Evolutionary conservation across 257 asterid species (phyloP).

Genomic region (Verbascum thapsus): DNA sequence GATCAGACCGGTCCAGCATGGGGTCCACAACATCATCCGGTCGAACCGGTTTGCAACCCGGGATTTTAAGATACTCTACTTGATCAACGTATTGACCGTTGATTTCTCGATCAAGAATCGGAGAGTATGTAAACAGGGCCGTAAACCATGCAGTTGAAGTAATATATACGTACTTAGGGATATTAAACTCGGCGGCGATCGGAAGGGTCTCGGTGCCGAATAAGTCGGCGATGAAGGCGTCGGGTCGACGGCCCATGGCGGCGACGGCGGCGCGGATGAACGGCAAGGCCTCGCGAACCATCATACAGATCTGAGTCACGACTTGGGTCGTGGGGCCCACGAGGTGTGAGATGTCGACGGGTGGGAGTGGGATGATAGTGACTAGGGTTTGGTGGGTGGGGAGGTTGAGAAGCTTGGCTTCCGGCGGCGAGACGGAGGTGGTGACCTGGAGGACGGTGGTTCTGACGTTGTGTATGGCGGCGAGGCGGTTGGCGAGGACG

Average conservation of each 20-base stretch:
- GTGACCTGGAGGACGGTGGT: constrained; percentile 50
- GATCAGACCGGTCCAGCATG: constrained; percentile 58
- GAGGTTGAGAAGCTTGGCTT: constrained; percentile 34
- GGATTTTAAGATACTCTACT: constrained; percentile 38
- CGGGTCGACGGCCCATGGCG: constrained; percentile 46
- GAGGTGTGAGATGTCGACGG: constrained; percentile 49
- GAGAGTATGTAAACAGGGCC: constrained; percentile 47
- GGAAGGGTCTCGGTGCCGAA: constrained; percentile 51
- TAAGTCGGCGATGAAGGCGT: constrained; percentile 54
- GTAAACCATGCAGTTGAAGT: constrained; percentile 56
- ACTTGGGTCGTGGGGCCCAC: constrained; percentile 42
- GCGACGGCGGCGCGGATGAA: constrained; percentile 45
- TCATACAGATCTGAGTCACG: constrained; percentile 39
- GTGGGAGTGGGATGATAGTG: constrained; percentile 43
- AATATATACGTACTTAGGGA: constrained; percentile 53
- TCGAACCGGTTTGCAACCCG: constrained; percentile 68
- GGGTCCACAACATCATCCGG: constrained; percentile 74
- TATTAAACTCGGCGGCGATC: constrained; percentile 47
- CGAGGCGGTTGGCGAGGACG: constrained; percentile 58
- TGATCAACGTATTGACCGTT: constrained; percentile 54
- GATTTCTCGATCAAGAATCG: constrained; percentile 53
- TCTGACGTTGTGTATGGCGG: constrained; percentile 41
- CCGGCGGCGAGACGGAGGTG: constrained; percentile 37
- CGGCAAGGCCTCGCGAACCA: constrained; percentile 51
- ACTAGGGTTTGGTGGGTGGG: constrained; percentile 23